Conservation (phyloP, 2,329 filamentous ascomycete species). For the Claviceps sp. region DNA sequence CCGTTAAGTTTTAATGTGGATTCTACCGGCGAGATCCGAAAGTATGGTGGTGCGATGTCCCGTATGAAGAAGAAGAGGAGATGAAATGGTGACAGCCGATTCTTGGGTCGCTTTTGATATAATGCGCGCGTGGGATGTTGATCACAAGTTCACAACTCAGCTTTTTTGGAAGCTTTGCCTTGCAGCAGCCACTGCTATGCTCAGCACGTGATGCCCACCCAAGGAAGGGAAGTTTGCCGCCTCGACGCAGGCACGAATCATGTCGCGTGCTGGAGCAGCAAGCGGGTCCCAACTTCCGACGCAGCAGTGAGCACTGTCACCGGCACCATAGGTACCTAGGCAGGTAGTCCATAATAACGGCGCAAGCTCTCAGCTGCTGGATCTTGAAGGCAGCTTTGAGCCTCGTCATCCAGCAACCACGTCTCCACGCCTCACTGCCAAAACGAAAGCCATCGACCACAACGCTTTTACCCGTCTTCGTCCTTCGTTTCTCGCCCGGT, state of each 20-base stretch:
- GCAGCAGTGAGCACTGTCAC: background rate
- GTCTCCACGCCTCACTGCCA: background rate
- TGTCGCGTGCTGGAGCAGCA: background rate
- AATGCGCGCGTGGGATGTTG: too few species aligned
- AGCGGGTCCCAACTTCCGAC: background rate
- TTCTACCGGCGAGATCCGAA: background rate
- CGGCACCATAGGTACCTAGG: too few species aligned
- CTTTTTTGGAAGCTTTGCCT: too few species aligned
- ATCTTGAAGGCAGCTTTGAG: constrained; percentile 34
- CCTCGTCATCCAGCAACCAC: constrained; percentile 38
- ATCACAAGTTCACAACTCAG: too few species aligned
- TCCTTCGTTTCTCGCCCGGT: too few species aligned
- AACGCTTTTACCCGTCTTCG: background rate
- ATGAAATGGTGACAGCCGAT: background rate
- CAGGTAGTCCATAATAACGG: too few species aligned
- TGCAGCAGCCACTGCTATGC: background rate
- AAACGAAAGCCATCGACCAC: background rate
- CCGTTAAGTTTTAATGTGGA: background rate
- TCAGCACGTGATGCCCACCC: background rate
- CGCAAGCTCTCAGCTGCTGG: background rate
- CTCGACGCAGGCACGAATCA: background rate
- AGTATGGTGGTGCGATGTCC: background rate
- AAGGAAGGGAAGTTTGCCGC: too few species aligned
- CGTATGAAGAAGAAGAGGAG: background rate
- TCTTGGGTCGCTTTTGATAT: too few species aligned